Percentiles rank a stretch among this genome's conserved stretches.
Conservation (phyloP, 129 eudicot species). For the Oenanthe sinensis region DNA sequence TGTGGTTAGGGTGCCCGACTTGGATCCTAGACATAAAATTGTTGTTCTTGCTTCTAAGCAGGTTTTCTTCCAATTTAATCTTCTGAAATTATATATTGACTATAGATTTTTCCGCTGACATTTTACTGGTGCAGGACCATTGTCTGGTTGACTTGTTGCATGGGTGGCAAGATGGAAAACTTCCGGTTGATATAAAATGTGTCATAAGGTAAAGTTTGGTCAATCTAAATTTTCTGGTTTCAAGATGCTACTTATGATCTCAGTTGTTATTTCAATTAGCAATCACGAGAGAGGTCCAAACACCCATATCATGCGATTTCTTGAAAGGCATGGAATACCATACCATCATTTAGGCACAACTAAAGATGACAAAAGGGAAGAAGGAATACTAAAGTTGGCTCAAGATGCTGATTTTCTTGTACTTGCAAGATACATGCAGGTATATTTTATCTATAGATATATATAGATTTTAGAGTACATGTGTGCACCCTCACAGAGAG, state of each 20-base stretch:
- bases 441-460: constrained; percentile 12
- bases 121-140: constrained; percentile 58
- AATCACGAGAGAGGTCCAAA: constrained; percentile 78
- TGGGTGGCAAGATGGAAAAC: constrained; percentile 86
- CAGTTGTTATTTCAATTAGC: constrained; percentile 31
- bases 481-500: neutral
- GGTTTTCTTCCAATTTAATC: constrained; percentile 25
- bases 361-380: constrained; percentile 52
- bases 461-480: neutral
- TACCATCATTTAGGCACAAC: constrained; percentile 48
- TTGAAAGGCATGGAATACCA: constrained; percentile 74
- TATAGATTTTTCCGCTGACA: neutral
- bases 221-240: neutral
- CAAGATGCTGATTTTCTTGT: constrained; percentile 83
- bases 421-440: constrained; percentile 99
- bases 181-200: constrained; percentile 64
- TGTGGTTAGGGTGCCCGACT: constrained; percentile 69
- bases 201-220: constrained; percentile 62
- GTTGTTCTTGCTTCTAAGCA: constrained; percentile 86
- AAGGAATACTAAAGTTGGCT: constrained; percentile 62
- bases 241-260: constrained; percentile 7
- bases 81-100: neutral
- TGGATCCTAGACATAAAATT: constrained; percentile 75
- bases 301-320: constrained; percentile 78
- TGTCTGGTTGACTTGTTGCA: constrained; percentile 91